A percentile compares a stretch with the other conserved stretches of the same genome.
phyloP scores from a whole-genome alignment of 345 rosid genomes.

The Boechera retrofracta region DNA sequence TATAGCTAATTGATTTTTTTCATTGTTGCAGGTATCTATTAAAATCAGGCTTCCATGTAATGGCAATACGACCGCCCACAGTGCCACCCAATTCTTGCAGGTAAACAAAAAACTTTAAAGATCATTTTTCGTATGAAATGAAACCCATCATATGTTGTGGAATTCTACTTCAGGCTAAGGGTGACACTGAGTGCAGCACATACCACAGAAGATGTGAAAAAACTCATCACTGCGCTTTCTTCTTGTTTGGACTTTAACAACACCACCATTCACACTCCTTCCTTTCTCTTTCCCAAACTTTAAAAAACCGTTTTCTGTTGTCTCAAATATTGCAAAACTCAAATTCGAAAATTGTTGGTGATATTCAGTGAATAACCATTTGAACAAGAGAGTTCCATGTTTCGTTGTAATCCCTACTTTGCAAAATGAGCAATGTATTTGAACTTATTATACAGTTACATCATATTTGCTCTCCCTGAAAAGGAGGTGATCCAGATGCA shows the following conservation, averaged over 20 bases:
- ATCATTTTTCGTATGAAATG: not conserved
- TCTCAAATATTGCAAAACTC: not conserved
- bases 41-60: constrained; percentile 86
- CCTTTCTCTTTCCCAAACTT: constrained; percentile 53
- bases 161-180: constrained; percentile 58
- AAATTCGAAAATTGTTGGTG: not conserved
- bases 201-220: constrained; percentile 75
- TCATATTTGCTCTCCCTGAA: no score
- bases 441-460: not conserved
- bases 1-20: constrained; percentile 1
- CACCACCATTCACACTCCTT: constrained; percentile 35
- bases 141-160: not conserved
- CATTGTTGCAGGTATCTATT: constrained; percentile 62
- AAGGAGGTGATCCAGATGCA: no score
- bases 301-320: not conserved
- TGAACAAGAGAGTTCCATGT: not conserved
- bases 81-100: constrained; percentile 98
- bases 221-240: constrained; percentile 66
- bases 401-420: not conserved
- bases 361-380: not conserved
- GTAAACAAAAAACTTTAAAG: constrained; percentile 36
- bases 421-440: not conserved
- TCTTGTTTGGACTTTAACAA: constrained; percentile 59
- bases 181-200: constrained; percentile 80
- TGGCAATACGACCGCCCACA: constrained; percentile 96